Conservation (phyloP, 805 yeast species). For the Candida palmyrensis region DNA sequence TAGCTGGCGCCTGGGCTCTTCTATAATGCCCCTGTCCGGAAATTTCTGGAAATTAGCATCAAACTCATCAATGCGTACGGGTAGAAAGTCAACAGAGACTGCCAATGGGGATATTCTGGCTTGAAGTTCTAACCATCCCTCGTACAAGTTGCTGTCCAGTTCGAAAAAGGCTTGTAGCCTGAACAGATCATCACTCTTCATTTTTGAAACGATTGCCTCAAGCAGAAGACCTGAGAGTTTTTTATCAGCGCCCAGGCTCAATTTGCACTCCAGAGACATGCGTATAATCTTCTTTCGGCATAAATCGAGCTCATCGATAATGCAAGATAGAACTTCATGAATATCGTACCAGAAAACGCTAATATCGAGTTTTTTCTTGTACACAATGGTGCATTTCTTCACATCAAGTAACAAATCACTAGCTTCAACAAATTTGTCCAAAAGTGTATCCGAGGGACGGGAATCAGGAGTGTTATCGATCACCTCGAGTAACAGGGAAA, state of each 20-base stretch:
- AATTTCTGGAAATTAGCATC: conserved; percentile 12
- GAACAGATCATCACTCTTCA: conserved; percentile 17
- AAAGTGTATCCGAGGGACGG: conserved; percentile 9
- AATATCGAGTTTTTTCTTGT: conserved; percentile 21
- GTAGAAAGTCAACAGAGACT: conserved; percentile 49
- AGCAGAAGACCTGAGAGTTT: too few relatives aligned
- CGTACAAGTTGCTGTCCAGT: too few relatives aligned
- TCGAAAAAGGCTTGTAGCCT: too few relatives aligned
- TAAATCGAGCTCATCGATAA: conserved; percentile 21
- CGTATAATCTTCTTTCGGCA: conserved; percentile 14
- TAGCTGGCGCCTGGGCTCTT: neutral
- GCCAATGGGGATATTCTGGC: conserved; percentile 45
- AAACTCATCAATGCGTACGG: conserved; percentile 44
- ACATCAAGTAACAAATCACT: conserved; percentile 22
- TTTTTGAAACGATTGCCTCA: conserved; percentile 3
- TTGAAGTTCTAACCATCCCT: conserved; percentile 37
- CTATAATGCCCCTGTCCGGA: conserved; percentile 1
- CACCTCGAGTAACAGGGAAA: conserved; percentile 14
- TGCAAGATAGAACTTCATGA: conserved; percentile 16
- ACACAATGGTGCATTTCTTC: conserved; percentile 14
- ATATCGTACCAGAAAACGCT: conserved; percentile 24
- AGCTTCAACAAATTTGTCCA: conserved; percentile 20
- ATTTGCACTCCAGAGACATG: conserved; percentile 12
- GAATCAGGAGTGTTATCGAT: conserved; percentile 5
- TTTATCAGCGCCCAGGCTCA: too few relatives aligned